A percentile compares a stretch with the other conserved stretches of the same genome.
phyloP scores from a whole-genome alignment of 345 rosid genomes.

The Ceriops tagal region DNA sequence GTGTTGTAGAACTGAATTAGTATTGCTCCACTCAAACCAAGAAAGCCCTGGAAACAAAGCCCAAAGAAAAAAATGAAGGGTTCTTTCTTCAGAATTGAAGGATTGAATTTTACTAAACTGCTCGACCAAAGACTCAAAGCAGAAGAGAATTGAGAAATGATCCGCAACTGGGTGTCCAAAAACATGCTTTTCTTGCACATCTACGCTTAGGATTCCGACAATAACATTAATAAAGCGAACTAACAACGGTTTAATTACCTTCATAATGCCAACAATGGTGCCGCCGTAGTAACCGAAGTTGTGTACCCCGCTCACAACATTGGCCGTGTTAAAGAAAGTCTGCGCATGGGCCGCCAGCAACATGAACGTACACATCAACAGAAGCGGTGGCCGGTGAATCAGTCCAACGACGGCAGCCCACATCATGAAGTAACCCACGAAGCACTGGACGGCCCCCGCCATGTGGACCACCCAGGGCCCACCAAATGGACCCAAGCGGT shows the following conservation, averaged over 20 bases:
- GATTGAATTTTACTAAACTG: not conserved
- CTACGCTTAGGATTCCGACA: not conserved
- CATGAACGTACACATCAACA: slow-evolving; percentile 70
- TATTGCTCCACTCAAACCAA: slow-evolving; percentile 85
- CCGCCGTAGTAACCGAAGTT: slow-evolving; percentile 72
- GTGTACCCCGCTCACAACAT: slow-evolving; percentile 70
- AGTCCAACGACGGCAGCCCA: slow-evolving; percentile 82
- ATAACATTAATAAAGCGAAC: not conserved
- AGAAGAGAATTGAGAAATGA: not conserved
- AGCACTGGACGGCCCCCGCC: slow-evolving; percentile 64
- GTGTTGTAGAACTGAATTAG: slow-evolving; percentile 67
- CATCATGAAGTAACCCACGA: slow-evolving; percentile 69
- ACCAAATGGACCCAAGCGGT: slow-evolving; percentile 14
- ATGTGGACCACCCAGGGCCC: slow-evolving; percentile 77
- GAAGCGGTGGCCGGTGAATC: slow-evolving; percentile 56
- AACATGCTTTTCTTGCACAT: not conserved
- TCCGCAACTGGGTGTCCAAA: not conserved
- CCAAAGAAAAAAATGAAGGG: not conserved
- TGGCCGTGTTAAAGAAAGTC: slow-evolving; percentile 67
- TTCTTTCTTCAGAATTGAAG: not conserved
- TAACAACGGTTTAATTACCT: slow-evolving; percentile 39
- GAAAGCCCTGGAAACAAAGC: slow-evolving; percentile 61
- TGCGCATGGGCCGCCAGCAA: slow-evolving; percentile 66
- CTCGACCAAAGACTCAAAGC: not conserved
- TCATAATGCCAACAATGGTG: slow-evolving; percentile 83